Conservation (phyloP, 1,284 basidiomycete genomes). For the Leccinum fallax region DNA sequence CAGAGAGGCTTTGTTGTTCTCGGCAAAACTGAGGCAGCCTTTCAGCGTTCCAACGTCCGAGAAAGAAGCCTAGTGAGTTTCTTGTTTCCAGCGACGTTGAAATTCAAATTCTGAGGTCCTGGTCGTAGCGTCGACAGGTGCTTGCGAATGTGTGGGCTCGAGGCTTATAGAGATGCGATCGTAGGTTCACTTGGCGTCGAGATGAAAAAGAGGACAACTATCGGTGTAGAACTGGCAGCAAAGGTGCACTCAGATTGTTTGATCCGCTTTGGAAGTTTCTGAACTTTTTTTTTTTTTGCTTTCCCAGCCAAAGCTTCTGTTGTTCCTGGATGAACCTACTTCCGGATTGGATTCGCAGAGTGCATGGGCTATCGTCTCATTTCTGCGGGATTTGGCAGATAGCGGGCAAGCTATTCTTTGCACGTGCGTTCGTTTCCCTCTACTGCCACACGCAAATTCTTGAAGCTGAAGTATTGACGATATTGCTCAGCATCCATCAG, state of each 20-base stretch:
- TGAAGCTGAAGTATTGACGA: conserved; percentile 1
- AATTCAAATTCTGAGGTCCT: background rate
- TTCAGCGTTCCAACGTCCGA: conserved; percentile 63
- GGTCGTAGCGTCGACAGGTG: conserved; percentile 69
- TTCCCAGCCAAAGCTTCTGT: conserved; percentile 63
- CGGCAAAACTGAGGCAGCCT: conserved; percentile 82
- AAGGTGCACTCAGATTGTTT: conserved; percentile 43
- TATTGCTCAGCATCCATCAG: conserved; percentile 24
- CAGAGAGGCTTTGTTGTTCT: conserved; percentile 83
- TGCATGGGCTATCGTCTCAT: conserved; percentile 83
- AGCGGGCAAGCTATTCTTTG: conserved; percentile 76
- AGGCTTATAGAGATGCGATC: conserved; percentile 70
- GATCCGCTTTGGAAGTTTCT: background rate
- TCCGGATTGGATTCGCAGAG: conserved; percentile 89
- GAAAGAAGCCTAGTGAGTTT: conserved; percentile 60
- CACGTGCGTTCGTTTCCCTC: conserved; percentile 56
- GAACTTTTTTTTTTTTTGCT: conserved; percentile 22
- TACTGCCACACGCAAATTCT: background rate
- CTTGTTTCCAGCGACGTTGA: background rate
- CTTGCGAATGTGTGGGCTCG: conserved; percentile 78
- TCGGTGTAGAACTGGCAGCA: conserved; percentile 81
- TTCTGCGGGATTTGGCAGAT: conserved; percentile 80
- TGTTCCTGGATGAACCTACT: conserved; percentile 85
- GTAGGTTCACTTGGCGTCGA: conserved; percentile 80
- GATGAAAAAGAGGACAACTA: conserved; percentile 78